Evolutionary conservation across 108 stramenopile species (phyloP).

Genomic region (Cyclotella sp.): DNA sequence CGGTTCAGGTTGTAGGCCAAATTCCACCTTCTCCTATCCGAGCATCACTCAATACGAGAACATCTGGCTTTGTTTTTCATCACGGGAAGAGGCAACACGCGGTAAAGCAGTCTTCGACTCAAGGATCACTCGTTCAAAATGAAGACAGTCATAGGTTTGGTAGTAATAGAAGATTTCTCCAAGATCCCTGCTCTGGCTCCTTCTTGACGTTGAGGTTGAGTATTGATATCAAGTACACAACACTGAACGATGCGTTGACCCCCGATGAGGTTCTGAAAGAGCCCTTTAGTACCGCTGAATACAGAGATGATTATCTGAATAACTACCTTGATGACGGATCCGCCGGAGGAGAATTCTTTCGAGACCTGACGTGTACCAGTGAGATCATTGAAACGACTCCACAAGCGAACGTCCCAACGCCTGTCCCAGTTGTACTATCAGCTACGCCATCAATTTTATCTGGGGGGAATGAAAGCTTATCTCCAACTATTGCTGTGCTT

Average conservation of each 20-base stretch:
- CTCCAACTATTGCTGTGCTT: not conserved
- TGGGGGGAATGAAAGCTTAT: not conserved
- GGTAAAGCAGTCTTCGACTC: not conserved
- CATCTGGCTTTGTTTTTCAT: not conserved
- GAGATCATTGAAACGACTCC: not conserved
- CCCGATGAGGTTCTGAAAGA: constrained; percentile 4
- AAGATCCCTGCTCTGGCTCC: constrained; percentile 19
- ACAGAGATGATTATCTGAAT: constrained; percentile 35
- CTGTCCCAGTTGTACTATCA: not conserved
- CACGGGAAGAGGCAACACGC: not conserved
- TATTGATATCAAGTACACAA: constrained; percentile 9
- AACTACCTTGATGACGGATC: constrained; percentile 11
- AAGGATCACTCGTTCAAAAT: not conserved
- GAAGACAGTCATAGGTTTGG: not conserved
- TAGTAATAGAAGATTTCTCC: constrained; percentile 1
- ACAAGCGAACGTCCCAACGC: not conserved
- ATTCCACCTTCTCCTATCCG: constrained; percentile 9
- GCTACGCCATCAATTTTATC: not conserved
- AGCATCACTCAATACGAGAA: not conserved
- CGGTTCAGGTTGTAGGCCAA: constrained; percentile 15
- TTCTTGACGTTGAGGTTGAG: constrained; percentile 14
- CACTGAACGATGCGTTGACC: constrained; percentile 5
- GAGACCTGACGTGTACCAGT: constrained; percentile 28
- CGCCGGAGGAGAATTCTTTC: constrained; percentile 19
- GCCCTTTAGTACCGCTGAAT: constrained; percentile 24